These are phyloP conservation scores for Kwoniella shandongensis DNA, from an alignment of 768 basidiomycete species.

Conservation along the genomic window DNA sequence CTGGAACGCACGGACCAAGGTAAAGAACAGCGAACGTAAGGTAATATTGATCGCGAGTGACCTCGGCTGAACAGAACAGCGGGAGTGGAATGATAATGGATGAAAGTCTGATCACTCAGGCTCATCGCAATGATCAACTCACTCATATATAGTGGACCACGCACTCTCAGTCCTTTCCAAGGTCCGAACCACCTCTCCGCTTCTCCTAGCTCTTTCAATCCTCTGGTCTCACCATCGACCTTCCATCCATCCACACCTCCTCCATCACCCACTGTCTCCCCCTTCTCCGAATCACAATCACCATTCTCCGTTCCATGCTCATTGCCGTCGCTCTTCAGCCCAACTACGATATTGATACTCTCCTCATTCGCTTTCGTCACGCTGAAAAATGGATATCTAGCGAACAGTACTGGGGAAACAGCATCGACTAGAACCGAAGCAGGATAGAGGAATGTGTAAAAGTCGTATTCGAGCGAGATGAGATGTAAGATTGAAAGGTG, in stretches of 20 bases:
- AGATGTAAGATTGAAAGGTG: conserved; percentile 10
- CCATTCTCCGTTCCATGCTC: not conserved
- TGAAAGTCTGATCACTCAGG: too few relatives aligned
- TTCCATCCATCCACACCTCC: not conserved
- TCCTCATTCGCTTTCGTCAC: conserved; percentile 8
- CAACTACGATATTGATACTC: conserved; percentile 13
- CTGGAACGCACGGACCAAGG: too few relatives aligned
- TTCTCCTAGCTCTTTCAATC: conserved; percentile 23
- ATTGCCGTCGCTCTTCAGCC: not conserved
- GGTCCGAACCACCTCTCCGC: conserved; percentile 22
- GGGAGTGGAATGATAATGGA: too few relatives aligned
- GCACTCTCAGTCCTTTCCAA: conserved; percentile 20
- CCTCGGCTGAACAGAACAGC: too few relatives aligned
- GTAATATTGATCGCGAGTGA: too few relatives aligned
- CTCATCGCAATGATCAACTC: too few relatives aligned
- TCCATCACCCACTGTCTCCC: too few relatives aligned
- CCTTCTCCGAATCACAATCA: too few relatives aligned
- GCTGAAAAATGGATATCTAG: conserved; percentile 16
- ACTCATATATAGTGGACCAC: conserved; percentile 24
- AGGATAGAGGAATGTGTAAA: conserved; percentile 22
- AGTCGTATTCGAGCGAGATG: conserved; percentile 5
- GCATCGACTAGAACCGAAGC: not conserved
- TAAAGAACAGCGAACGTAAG: too few relatives aligned
- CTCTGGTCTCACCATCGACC: conserved; percentile 20
- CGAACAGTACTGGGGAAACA: not conserved